Percentiles rank a stretch among this genome's conserved stretches.
Conservation (phyloP, 148 eudicot genomes). For the Linanthus parryae region DNA sequence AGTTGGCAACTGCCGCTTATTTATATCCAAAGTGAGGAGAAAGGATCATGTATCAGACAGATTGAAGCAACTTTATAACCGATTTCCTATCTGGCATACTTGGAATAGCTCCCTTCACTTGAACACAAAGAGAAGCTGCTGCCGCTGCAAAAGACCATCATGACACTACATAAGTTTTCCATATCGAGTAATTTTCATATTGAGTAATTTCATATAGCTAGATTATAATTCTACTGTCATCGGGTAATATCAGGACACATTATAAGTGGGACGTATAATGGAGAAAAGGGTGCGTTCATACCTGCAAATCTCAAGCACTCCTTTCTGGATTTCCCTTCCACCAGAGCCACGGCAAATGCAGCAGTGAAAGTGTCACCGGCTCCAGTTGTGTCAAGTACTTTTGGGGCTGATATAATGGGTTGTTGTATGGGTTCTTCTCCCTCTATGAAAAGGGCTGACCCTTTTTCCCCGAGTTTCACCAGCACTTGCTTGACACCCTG, state of each 20-base stretch:
- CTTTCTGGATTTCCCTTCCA: constrained; percentile 68
- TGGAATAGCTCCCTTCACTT: constrained; percentile 97
- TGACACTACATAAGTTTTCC: too few relatives aligned
- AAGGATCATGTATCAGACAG: constrained; percentile 19
- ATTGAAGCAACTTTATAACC: constrained; percentile 53
- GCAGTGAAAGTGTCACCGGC: constrained; percentile 96
- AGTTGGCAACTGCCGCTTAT: constrained; percentile 1
- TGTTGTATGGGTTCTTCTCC: constrained; percentile 75
- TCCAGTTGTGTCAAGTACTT: constrained; percentile 85
- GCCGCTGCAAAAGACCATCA: constrained; percentile 58
- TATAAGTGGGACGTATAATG: too few relatives aligned
- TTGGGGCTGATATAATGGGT: constrained; percentile 56
- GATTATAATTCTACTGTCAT: too few relatives aligned
- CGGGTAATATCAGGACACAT: too few relatives aligned
- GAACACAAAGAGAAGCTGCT: constrained; percentile 92
- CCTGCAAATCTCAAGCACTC: constrained; percentile 94
- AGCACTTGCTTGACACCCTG: constrained; percentile 82
- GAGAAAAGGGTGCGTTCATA: too few relatives aligned
- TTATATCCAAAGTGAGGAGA: constrained; percentile 19
- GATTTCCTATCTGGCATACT: constrained; percentile 89
- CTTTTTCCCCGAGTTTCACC: constrained; percentile 83
- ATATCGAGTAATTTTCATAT: too few relatives aligned
- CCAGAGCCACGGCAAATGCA: constrained; percentile 87
- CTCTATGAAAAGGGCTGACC: constrained; percentile 73
- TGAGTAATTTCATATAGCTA: too few relatives aligned